Base-by-base conservation (phyloP, 208 protist species). In the Wallacemonas sp. region DNA sequence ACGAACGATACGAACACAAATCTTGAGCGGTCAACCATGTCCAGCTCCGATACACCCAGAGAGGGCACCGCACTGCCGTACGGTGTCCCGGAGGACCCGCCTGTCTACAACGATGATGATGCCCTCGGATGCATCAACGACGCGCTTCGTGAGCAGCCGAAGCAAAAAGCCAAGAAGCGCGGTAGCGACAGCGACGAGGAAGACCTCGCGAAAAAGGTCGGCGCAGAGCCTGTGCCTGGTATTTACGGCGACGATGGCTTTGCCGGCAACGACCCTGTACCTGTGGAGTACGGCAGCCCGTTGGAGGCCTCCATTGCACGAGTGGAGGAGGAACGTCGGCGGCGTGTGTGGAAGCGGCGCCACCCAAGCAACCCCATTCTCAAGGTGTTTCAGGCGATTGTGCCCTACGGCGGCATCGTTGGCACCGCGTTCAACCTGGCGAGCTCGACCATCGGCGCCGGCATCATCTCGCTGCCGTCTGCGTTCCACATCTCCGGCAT, bases 381-480 rank as follows among this genome's bases (percentile, higher is more conserved):
- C 26, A 69, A 68, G 13, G 38, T 48, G 36, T 54, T 80, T 21
- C 68, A 84, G 62, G 46, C 46, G 24, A 60, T 81, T 26, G 71
- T 86, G 17, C 80, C 80, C 8, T 87, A 87, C 66, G 80, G 80
- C 29, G 76, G 80, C 24, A 75, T 83, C 33, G 3, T 78, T 0
- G 66, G 72, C 17, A 72, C 68, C 3, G 63, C 70, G 19, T 83
- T 91, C 58, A 91, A 84, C 63, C 57, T 91, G 1, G 81, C 76
- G 10, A 85, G 73, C 66, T 78, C 79, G 6, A 91, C 85, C 15
- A 71, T 91, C 48, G 85, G 85, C 24, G 85, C 79, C 22, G 81
- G 85, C 60, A 85, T 86, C 45, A 78, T 91, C 26, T 58, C 63
- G 8, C 63, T 91, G 5, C 85, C 85, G 3, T 67, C 52, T 1